A percentile compares a stretch with the other conserved stretches of the same genome.
These are phyloP conservation scores for Arthroderma uncinatum DNA, from an alignment of 2,329 filamentous ascomycete genomes.

Conservation along the genomic window DNA sequence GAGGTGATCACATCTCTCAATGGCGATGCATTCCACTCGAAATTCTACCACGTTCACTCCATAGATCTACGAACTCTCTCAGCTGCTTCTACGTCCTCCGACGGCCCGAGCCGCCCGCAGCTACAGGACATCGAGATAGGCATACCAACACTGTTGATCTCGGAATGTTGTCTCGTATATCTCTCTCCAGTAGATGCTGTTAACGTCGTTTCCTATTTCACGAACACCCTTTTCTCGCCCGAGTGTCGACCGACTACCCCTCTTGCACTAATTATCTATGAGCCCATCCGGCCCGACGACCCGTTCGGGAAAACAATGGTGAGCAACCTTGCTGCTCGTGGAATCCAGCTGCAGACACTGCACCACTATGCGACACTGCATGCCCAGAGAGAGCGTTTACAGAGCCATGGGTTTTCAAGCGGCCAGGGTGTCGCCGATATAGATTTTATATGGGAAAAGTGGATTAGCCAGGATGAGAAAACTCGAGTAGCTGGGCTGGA, in stretches of 20 bases:
- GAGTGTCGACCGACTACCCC: conserved; percentile 31
- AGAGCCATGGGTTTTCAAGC: conserved; percentile 51
- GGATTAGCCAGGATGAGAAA: conserved; percentile 62
- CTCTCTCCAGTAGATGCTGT: conserved; percentile 55
- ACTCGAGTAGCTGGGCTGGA: conserved; percentile 68
- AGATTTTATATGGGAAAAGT: conserved; percentile 62
- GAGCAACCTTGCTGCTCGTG: conserved; percentile 69
- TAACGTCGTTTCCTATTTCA: conserved; percentile 55
- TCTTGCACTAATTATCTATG: conserved; percentile 65
- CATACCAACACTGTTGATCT: conserved; percentile 73
- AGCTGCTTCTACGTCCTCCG: conserved; percentile 7
- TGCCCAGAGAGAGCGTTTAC: conserved; percentile 58
- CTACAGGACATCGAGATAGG: conserved; percentile 42
- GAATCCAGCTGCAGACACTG: conserved; percentile 75
- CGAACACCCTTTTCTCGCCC: conserved; percentile 36
- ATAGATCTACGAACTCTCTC: conserved; percentile 58
- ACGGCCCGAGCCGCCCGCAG: conserved; percentile 16
- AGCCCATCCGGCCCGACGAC: conserved; percentile 74
- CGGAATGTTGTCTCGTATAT: conserved; percentile 93
- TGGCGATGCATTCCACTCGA: conserved; percentile 37
- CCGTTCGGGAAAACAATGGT: conserved; percentile 89
- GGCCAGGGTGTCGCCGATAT: conserved; percentile 50
- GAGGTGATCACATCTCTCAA: conserved; percentile 28
- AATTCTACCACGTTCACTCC: conserved; percentile 47
- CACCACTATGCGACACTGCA: conserved; percentile 56